Conservation (phyloP, 176 grass and related monocot species). For the Poa pratensis region DNA sequence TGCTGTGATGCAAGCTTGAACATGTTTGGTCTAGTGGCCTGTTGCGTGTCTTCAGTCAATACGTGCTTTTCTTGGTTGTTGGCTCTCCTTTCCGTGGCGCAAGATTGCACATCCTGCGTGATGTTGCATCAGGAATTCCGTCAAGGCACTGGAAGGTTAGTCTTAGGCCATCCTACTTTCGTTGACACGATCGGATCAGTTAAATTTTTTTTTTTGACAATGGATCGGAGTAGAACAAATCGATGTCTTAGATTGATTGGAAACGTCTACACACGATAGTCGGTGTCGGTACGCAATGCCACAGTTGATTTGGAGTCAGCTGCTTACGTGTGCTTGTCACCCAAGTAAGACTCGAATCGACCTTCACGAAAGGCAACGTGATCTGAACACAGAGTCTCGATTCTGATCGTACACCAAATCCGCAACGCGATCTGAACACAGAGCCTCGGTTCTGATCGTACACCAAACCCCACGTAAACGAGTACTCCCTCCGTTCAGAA, state of each 20-base stretch:
- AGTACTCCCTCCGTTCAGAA: too few species aligned
- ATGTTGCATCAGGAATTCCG: background rate
- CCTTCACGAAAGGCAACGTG: constrained; percentile 8
- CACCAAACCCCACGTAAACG: too few species aligned
- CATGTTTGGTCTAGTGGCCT: background rate
- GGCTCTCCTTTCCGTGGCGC: background rate
- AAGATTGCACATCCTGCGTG: background rate
- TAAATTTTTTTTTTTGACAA: background rate
- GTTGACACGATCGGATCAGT: background rate
- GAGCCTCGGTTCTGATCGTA: too few species aligned
- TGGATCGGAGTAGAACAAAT: background rate
- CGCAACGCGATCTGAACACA: too few species aligned
- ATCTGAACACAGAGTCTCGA: too few species aligned
- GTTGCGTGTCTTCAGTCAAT: background rate
- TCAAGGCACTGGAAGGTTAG: background rate
- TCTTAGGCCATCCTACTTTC: too few species aligned
- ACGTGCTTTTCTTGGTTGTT: background rate
- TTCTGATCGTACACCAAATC: too few species aligned
- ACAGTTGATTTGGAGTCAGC: background rate
- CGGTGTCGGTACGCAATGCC: background rate
- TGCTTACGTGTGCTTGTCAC: background rate
- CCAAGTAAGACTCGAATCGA: background rate
- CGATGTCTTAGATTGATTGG: background rate
- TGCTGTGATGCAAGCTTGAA: background rate
- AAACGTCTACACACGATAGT: background rate